These are phyloP conservation scores for Hordeum pubiflorum DNA, from an alignment of 202 grass and related monocot genomes.

Conservation along the genomic window DNA sequence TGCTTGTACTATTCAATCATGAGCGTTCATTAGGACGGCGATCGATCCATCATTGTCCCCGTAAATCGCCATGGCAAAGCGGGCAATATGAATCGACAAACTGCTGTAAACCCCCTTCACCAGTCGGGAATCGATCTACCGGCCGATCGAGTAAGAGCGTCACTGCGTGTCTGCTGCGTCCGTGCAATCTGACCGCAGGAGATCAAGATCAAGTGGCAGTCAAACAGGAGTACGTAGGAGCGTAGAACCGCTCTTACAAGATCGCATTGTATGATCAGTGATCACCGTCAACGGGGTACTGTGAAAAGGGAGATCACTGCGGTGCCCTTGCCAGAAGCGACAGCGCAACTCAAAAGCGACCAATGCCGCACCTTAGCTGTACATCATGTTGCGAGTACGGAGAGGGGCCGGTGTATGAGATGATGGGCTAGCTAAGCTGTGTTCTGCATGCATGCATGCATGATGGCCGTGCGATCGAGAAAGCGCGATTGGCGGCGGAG, in stretches of 20 bases:
- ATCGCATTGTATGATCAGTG: neutral
- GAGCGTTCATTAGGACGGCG: constrained; percentile 26
- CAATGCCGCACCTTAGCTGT: neutral
- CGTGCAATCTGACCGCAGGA: neutral
- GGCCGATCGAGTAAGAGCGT: neutral
- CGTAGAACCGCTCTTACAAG: neutral
- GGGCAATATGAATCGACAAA: neutral
- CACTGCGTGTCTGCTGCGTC: neutral
- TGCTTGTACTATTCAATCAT: constrained; percentile 32
- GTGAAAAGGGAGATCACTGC: neutral
- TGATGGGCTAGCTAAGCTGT: neutral
- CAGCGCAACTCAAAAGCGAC: constrained; percentile 11
- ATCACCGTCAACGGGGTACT: neutral
- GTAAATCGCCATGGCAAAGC: neutral
- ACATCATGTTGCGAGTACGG: neutral
- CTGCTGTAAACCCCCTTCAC: neutral
- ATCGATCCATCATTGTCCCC: constrained; percentile 3
- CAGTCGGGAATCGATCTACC: neutral
- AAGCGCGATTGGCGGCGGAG: neutral
- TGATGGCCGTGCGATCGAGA: neutral
- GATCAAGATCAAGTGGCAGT: neutral
- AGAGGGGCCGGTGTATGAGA: neutral
- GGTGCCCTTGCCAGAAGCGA: neutral
- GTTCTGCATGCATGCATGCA: neutral
- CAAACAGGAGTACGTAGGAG: neutral